Conservation (phyloP, 1,284 basidiomycete genomes). For the Clitocybe nebularis region DNA sequence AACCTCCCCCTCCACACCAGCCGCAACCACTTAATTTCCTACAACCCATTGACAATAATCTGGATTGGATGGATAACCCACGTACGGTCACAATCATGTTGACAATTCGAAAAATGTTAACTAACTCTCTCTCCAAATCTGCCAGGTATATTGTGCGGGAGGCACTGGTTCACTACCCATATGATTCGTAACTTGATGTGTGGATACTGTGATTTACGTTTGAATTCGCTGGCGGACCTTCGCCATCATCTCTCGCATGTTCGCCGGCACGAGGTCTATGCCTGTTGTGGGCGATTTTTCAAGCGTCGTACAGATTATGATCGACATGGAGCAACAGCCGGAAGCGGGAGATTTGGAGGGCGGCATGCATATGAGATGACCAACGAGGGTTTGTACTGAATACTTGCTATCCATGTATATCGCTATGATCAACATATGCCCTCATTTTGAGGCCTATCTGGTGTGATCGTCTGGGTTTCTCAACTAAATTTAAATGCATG, state of each 20-base stretch:
- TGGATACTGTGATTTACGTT: conserved; percentile 31
- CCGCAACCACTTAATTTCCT: neutral
- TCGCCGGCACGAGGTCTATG: conserved; percentile 30
- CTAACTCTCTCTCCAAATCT: neutral
- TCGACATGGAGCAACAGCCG: conserved; percentile 20
- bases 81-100: conserved; percentile 18
- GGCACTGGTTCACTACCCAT: conserved; percentile 31
- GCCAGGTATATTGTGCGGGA: conserved; percentile 25
- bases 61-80: conserved; percentile 32
- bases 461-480: too few relatives aligned
- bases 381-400: conserved; percentile 1
- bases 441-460: too few relatives aligned
- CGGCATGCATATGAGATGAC: conserved; percentile 6
- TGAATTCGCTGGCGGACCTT: conserved; percentile 33
- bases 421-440: too few relatives aligned
- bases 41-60: conserved; percentile 4
- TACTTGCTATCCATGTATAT: neutral
- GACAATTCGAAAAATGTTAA: neutral
- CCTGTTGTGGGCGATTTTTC: conserved; percentile 40
- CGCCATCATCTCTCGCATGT: conserved; percentile 32
- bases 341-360: conserved; percentile 5
- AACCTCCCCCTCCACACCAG: neutral
- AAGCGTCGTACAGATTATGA: conserved; percentile 28
- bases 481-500: too few relatives aligned
- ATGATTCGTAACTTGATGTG: conserved; percentile 33